These are phyloP conservation scores for Calonectria naviculata DNA, from an alignment of 2,329 filamentous ascomycete genomes.

Conservation along the genomic window DNA sequence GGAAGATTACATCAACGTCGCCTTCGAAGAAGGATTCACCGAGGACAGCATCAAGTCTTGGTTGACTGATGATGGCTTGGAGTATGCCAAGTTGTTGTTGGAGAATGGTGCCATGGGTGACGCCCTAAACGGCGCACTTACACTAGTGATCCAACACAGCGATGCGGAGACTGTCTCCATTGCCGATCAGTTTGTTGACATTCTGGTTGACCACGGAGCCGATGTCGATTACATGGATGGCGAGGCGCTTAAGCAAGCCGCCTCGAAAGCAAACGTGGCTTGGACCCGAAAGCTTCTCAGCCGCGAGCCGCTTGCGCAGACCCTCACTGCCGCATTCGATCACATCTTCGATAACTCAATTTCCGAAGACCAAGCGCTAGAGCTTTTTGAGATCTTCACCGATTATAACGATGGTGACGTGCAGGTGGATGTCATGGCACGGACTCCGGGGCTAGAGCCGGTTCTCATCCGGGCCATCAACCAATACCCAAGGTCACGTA, in stretches of 20 bases:
- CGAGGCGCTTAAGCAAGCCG: slow-evolving; percentile 64
- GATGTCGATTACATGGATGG: slow-evolving; percentile 65
- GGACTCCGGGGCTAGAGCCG: slow-evolving; percentile 54
- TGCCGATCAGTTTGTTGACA: slow-evolving; percentile 57
- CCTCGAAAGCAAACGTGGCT: slow-evolving; percentile 60
- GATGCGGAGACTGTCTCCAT: slow-evolving; percentile 51
- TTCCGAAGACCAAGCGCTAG: slow-evolving; percentile 61
- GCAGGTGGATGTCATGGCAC: slow-evolving; percentile 62
- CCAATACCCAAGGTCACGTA: slow-evolving; percentile 65
- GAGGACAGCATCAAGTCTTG: slow-evolving; percentile 53
- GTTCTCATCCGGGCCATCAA: slow-evolving; percentile 64
- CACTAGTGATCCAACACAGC: slow-evolving; percentile 57
- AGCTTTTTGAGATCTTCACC: slow-evolving; percentile 63
- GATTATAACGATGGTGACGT: slow-evolving; percentile 60
- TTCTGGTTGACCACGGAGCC: slow-evolving; percentile 51
- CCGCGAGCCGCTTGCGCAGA: slow-evolving; percentile 59
- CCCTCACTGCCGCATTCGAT: slow-evolving; percentile 65
- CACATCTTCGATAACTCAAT: slow-evolving; percentile 64
- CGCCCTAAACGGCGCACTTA: slow-evolving; percentile 57
- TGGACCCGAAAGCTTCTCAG: slow-evolving; percentile 63
- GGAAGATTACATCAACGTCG: slow-evolving; percentile 54
- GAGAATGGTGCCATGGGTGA: slow-evolving; percentile 60
- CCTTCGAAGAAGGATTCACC: slow-evolving; percentile 58
- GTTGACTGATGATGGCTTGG: slow-evolving; percentile 59
- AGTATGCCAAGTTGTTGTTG: slow-evolving; percentile 60